phyloP scores from a whole-genome alignment of 192 early-diverging fungal genomes.

The Rhizophagus clarus region DNA sequence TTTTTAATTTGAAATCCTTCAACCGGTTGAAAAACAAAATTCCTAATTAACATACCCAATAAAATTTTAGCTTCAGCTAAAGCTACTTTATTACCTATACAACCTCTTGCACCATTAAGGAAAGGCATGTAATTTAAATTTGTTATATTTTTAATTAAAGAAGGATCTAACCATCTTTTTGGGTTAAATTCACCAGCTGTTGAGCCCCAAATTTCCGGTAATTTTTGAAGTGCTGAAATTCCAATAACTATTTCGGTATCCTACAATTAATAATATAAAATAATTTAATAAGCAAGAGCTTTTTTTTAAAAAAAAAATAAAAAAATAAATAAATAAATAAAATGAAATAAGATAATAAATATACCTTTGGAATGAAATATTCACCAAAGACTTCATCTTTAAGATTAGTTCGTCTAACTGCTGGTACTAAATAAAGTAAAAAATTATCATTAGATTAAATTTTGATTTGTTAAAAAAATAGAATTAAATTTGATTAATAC shows the following conservation, averaged over 20 bases:
- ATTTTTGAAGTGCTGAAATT: too few relatives aligned
- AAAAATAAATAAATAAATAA: not conserved
- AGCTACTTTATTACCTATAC: slow-evolving; percentile 60
- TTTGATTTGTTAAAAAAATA: not conserved
- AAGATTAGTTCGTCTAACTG: slow-evolving; percentile 38
- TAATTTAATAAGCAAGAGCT: not conserved
- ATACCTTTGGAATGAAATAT: slow-evolving; percentile 54
- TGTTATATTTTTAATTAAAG: slow-evolving; percentile 32
- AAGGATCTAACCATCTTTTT: slow-evolving; percentile 52
- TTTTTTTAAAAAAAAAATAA: not conserved
- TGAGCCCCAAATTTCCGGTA: too few relatives aligned
- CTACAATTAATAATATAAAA: too few relatives aligned
- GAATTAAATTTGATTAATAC: not conserved
- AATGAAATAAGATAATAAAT: slow-evolving; percentile 9
- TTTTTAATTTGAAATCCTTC: too few relatives aligned
- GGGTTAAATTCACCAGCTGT: slow-evolving; percentile 51
- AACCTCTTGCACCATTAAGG: slow-evolving; percentile 50
- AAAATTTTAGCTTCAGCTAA: slow-evolving; percentile 58
- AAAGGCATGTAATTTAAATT: slow-evolving; percentile 47
- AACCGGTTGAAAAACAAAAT: not conserved
- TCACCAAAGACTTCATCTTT: slow-evolving; percentile 44
- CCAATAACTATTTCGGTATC: too few relatives aligned
- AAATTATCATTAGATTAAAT: not conserved
- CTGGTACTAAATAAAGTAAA: slow-evolving; percentile 36
- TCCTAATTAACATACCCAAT: slow-evolving; percentile 28